A percentile compares a stretch with the other conserved stretches of the same genome.
Evolutionary conservation across 1,139 yeast species (phyloP).

Genomic region (Groenewaldozyma auringiensis): DNA sequence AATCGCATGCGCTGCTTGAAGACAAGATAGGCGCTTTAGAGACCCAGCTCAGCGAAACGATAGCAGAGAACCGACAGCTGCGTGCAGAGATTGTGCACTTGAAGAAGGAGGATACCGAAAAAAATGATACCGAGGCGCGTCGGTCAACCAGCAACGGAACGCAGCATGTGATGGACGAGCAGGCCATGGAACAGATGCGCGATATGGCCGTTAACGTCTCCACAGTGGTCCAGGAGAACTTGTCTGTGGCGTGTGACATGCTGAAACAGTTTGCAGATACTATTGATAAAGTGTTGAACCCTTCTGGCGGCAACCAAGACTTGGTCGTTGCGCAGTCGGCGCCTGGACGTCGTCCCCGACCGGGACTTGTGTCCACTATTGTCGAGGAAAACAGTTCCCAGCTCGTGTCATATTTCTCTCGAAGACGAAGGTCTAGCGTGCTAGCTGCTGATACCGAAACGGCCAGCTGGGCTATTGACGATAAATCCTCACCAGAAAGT

Average conservation of each 20-base stretch:
- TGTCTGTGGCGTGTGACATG: not conserved
- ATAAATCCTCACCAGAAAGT: not conserved
- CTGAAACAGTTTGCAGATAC: not conserved
- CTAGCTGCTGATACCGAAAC: not conserved
- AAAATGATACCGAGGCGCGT: not conserved
- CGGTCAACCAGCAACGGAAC: not conserved
- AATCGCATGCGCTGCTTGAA: slow-evolving; percentile 21
- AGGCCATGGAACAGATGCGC: not conserved
- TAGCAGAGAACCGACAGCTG: slow-evolving; percentile 21
- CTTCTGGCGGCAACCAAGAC: not conserved
- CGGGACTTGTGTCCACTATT: not conserved
- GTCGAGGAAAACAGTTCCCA: not conserved
- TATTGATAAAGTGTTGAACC: not conserved
- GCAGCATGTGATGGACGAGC: too few species aligned
- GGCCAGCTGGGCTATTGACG: not conserved
- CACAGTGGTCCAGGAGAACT: not conserved
- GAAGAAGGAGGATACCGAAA: not conserved
- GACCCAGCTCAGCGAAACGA: slow-evolving; percentile 15
- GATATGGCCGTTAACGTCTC: not conserved
- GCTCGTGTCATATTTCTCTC: not conserved
- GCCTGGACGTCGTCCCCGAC: not conserved
- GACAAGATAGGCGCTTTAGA: slow-evolving; percentile 21
- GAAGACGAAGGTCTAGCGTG: not conserved
- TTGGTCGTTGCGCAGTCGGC: not conserved
- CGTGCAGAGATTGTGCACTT: slow-evolving; percentile 13